Evolutionary conservation across 805 yeast species (phyloP).

Genomic region (Starmerella asiatica): DNA sequence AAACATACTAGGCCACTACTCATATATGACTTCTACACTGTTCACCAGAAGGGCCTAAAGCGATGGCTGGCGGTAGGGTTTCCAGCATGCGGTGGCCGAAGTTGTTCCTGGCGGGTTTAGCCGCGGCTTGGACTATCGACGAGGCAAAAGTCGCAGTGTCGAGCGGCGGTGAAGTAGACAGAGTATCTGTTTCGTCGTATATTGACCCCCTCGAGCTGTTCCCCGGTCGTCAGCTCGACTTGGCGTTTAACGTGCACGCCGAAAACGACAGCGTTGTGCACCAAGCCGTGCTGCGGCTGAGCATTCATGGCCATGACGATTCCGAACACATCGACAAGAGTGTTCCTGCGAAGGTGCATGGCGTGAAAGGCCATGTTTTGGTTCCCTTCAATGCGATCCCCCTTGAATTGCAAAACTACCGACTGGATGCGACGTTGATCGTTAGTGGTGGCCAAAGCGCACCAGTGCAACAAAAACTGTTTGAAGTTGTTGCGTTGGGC

Average conservation of each 20-base stretch:
- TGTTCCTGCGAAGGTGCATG: slow-evolving; percentile 24
- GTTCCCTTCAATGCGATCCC: slow-evolving; percentile 26
- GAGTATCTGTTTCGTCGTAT: slow-evolving; percentile 9
- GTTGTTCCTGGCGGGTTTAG: slow-evolving; percentile 4
- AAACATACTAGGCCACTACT: too few species aligned
- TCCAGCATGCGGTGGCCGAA: slow-evolving; percentile 6
- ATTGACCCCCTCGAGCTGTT: slow-evolving; percentile 13
- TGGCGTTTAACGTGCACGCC: slow-evolving; percentile 13
- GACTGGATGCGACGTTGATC: slow-evolving; percentile 22
- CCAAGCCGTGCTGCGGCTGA: slow-evolving; percentile 17
- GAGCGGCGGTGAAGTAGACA: slow-evolving; percentile 16
- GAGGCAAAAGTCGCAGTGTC: slow-evolving; percentile 20
- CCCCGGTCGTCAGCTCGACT: slow-evolving; percentile 15
- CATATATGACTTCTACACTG: too few species aligned
- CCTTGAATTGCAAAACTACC: slow-evolving; percentile 20
- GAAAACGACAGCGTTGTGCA: slow-evolving; percentile 11
- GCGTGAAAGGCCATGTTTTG: slow-evolving; percentile 24
- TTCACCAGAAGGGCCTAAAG: too few species aligned
- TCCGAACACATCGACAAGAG: slow-evolving; percentile 7
- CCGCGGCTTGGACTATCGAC: slow-evolving; percentile 21
- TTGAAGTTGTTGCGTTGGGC: slow-evolving; percentile 13
- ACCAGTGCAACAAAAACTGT: slow-evolving; percentile 14
- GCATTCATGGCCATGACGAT: slow-evolving; percentile 1
- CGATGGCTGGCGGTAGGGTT: neutral
- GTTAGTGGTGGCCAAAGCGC: slow-evolving; percentile 22